These are phyloP conservation scores for Cyclotella atomus DNA, from an alignment of 108 stramenopile genomes.

Conservation along the genomic window DNA sequence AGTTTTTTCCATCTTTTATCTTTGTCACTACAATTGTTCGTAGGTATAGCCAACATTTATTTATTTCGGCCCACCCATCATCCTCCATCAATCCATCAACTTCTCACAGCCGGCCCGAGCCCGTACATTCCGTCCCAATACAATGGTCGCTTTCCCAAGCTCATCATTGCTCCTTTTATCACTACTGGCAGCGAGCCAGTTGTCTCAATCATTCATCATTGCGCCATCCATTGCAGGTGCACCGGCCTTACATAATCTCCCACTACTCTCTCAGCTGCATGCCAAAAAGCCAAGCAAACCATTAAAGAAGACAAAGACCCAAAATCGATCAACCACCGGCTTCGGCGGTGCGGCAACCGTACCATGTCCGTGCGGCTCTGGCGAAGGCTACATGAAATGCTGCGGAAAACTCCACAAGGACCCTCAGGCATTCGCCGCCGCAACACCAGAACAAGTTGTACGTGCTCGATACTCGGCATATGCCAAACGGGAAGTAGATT, in stretches of 20 bases:
- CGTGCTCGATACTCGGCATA: slow-evolving; percentile 78
- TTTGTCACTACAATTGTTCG: no score
- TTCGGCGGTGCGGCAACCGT: slow-evolving; percentile 75
- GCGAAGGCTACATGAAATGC: slow-evolving; percentile 58
- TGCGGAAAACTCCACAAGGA: slow-evolving; percentile 68
- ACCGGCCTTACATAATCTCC: no score
- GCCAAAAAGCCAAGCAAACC: slow-evolving; percentile 37
- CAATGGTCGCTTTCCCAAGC: no score
- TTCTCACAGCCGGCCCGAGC: no score
- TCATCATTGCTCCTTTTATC: no score
- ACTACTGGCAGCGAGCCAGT: no score
- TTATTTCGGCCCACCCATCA: not conserved
- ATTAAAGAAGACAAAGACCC: slow-evolving; percentile 34
- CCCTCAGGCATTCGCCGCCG: slow-evolving; percentile 46
- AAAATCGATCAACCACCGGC: slow-evolving; percentile 44
- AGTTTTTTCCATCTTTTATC: not conserved
- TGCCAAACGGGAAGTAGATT: slow-evolving; percentile 69
- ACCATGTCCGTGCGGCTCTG: slow-evolving; percentile 69
- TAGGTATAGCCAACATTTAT: not conserved
- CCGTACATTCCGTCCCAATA: no score
- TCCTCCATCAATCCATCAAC: not conserved
- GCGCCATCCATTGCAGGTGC: no score
- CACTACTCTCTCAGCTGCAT: no score
- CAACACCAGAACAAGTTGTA: slow-evolving; percentile 66
- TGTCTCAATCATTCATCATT: no score